A percentile compares a stretch with the other conserved stretches of the same genome.
Evolutionary conservation across 176 grass and related monocot genomes (phyloP).

Genomic region (Carex pumila): DNA sequence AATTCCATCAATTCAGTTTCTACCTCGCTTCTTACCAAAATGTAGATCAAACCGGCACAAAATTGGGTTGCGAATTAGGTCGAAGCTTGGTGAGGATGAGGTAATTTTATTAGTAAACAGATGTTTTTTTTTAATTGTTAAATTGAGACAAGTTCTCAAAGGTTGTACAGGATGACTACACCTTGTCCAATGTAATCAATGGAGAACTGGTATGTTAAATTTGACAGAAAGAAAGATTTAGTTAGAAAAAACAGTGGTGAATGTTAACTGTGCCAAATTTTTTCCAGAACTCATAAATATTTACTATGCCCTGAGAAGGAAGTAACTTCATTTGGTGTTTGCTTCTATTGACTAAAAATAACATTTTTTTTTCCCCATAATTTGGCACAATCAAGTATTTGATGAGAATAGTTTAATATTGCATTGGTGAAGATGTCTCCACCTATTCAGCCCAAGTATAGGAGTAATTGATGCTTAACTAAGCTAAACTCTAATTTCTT

Average conservation of each 20-base stretch:
- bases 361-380: background rate
- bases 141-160: background rate
- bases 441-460: background rate
- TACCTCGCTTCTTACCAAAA: slow-evolving; percentile 24
- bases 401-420: background rate
- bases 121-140: background rate
- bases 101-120: slow-evolving; percentile 16
- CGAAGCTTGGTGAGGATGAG: slow-evolving; percentile 41
- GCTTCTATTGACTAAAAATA: background rate
- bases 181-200: too few relatives aligned
- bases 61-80: slow-evolving; percentile 27
- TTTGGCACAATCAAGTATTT: background rate
- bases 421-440: background rate
- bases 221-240: background rate
- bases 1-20: slow-evolving; percentile 10
- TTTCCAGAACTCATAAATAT: background rate
- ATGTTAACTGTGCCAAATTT: background rate
- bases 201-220: background rate
- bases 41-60: slow-evolving; percentile 15
- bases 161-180: background rate
- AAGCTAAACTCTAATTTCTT: background rate
- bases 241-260: background rate
- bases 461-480: background rate
- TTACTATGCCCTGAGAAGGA: background rate
- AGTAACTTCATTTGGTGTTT: background rate